phyloP scores from a whole-genome alignment of 2,329 filamentous ascomycete species.

The Mollisia scopiformis region DNA sequence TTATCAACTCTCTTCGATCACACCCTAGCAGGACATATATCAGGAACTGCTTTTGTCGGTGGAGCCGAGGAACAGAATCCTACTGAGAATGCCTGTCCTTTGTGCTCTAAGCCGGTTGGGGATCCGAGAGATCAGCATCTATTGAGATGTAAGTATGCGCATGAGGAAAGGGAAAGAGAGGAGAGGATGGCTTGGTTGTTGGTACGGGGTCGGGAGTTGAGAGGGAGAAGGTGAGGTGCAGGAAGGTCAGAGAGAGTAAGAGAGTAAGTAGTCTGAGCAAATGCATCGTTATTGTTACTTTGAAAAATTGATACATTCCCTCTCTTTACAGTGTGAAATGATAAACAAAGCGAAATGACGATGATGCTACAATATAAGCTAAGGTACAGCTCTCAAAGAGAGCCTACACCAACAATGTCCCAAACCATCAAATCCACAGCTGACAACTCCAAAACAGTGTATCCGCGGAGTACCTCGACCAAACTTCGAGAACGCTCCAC shows the following conservation, averaged over 20 bases:
- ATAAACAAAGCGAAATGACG: too few relatives aligned
- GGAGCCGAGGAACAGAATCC: conserved; percentile 10
- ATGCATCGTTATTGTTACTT: neutral
- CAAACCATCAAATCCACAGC: too few relatives aligned
- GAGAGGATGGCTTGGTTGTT: neutral
- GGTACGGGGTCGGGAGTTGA: neutral
- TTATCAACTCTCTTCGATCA: conserved; percentile 7
- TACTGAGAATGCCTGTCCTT: conserved; percentile 11
- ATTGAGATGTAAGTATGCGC: conserved; percentile 21
- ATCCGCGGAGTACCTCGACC: too few relatives aligned
- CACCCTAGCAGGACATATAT: conserved; percentile 5
- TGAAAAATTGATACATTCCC: too few relatives aligned
- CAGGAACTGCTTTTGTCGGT: conserved; percentile 2
- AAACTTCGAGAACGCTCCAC: too few relatives aligned
- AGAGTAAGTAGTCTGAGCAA: neutral
- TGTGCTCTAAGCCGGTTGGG: conserved; percentile 15
- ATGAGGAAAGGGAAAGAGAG: conserved; percentile 17
- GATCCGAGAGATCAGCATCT: conserved; percentile 21
- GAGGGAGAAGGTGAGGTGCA: neutral
- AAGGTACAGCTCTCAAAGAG: too few relatives aligned
- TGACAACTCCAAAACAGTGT: too few relatives aligned
- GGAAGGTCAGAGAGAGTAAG: neutral
- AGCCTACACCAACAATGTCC: too few relatives aligned
- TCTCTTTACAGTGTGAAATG: neutral
- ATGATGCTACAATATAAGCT: too few relatives aligned